Percentiles rank a stretch among this genome's conserved stretches.
Evolutionary conservation across 441 rosid genomes (phyloP).

Genomic region (Cnidoscolus chayamansa): DNA sequence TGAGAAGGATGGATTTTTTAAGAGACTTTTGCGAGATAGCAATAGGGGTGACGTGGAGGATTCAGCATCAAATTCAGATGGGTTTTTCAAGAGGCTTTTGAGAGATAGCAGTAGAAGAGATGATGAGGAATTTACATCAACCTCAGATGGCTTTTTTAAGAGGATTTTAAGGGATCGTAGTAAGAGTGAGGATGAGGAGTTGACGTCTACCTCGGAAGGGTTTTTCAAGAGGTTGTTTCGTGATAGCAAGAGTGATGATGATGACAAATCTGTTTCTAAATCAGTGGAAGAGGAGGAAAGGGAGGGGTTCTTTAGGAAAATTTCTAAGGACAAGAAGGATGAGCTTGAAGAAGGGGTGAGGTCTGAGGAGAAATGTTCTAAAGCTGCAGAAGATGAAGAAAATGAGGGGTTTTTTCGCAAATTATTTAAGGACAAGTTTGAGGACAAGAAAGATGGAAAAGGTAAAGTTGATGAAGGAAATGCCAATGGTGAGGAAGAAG

Average conservation of each 20-base stretch:
- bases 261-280: slow-evolving; percentile 44
- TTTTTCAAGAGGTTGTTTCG: slow-evolving; percentile 73
- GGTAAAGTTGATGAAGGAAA: slow-evolving; percentile 53
- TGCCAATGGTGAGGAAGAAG: slow-evolving; percentile 65
- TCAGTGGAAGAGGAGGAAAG: slow-evolving; percentile 76
- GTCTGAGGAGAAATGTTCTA: slow-evolving; percentile 56
- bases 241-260: slow-evolving; percentile 49
- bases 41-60: slow-evolving; percentile 74
- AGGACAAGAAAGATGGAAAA: slow-evolving; percentile 76
- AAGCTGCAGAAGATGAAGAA: slow-evolving; percentile 78
- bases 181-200: slow-evolving; percentile 57
- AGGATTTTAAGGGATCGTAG: slow-evolving; percentile 66
- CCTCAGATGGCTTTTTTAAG: slow-evolving; percentile 88
- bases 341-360: slow-evolving; percentile 36
- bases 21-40: slow-evolving; percentile 71
- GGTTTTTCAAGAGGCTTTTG: slow-evolving; percentile 81
- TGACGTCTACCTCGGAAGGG: slow-evolving; percentile 41
- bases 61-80: slow-evolving; percentile 67
- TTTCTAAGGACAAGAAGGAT: slow-evolving; percentile 67
- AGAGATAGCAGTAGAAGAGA: slow-evolving; percentile 69
- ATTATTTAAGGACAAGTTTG: slow-evolving; percentile 77
- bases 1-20: slow-evolving; percentile 93
- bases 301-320: slow-evolving; percentile 79
- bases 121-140: slow-evolving; percentile 67
- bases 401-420: slow-evolving; percentile 82